Percentiles rank a stretch among this genome's conserved stretches.
These are phyloP conservation scores for Tarenaya hassleriana DNA, from an alignment of 345 rosid species.

Conservation along the genomic window DNA sequence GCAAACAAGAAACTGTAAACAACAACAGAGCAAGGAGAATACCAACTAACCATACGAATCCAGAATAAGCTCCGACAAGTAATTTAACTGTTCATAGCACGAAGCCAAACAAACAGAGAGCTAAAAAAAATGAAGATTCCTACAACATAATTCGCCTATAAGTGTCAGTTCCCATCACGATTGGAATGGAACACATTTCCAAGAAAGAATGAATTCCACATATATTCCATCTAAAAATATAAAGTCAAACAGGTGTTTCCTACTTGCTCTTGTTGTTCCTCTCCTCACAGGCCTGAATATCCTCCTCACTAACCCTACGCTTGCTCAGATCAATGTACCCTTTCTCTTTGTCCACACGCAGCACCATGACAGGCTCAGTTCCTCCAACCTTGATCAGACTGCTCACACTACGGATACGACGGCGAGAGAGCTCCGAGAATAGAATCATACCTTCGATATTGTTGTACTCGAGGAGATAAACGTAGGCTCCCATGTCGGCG, in stretches of 20 bases:
- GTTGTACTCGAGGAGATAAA: constrained; percentile 89
- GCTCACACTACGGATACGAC: constrained; percentile 94
- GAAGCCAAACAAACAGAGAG: too few species aligned
- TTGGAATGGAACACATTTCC: too few species aligned
- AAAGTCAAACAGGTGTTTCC: constrained; percentile 31
- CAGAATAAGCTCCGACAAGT: neutral
- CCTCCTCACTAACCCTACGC: constrained; percentile 91
- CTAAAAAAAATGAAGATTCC: too few species aligned
- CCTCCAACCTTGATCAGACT: constrained; percentile 92
- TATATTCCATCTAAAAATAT: neutral
- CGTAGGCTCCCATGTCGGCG: constrained; percentile 98
- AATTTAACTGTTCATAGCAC: too few species aligned
- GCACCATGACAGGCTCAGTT: constrained; percentile 97
- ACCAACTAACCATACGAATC: neutral
- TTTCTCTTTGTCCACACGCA: constrained; percentile 92
- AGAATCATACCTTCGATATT: constrained; percentile 96
- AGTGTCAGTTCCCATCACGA: too few species aligned
- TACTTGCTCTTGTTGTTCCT: constrained; percentile 98
- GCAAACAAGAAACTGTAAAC: constrained; percentile 18
- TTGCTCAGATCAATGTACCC: constrained; percentile 96
- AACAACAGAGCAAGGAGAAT: constrained; percentile 1
- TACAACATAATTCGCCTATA: too few species aligned
- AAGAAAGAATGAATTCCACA: neutral
- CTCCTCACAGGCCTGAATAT: constrained; percentile 91
- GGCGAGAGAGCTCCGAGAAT: constrained; percentile 98